Evolutionary conservation across 1,139 yeast genomes (phyloP).

Genomic region (Yamadazyma taylorii): DNA sequence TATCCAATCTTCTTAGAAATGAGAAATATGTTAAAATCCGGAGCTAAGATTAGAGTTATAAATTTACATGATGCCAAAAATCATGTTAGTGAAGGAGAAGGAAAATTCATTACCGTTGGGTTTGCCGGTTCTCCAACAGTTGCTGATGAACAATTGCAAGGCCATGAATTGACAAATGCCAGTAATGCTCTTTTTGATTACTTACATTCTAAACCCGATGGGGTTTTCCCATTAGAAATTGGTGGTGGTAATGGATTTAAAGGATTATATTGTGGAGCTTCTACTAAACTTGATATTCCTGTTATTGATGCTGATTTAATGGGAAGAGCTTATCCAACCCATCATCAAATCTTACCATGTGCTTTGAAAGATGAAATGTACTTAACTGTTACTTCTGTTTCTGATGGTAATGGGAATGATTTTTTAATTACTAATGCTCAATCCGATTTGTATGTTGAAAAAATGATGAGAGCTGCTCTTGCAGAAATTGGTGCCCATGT

Average conservation of each 20-base stretch:
- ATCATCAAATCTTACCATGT: constrained; percentile 38
- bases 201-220: constrained; percentile 22
- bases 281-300: constrained; percentile 28
- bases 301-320: constrained; percentile 42
- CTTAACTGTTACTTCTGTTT: constrained; percentile 35
- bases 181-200: constrained; percentile 27
- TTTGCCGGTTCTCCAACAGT: constrained; percentile 51
- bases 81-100: constrained; percentile 21
- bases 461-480: constrained; percentile 39
- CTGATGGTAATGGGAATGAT: constrained; percentile 48
- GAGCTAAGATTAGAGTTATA: constrained; percentile 32
- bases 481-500: constrained; percentile 39
- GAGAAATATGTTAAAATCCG: constrained; percentile 30
- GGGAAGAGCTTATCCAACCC: constrained; percentile 47
- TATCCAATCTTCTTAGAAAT: constrained; percentile 37
- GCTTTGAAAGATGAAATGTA: constrained; percentile 17
- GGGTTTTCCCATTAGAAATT: constrained; percentile 37
- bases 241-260: constrained; percentile 49
- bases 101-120: constrained; percentile 36
- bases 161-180: constrained; percentile 35
- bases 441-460: constrained; percentile 33
- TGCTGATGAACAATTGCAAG: constrained; percentile 40
- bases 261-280: constrained; percentile 20
- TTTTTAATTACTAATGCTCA: constrained; percentile 35
- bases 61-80: constrained; percentile 27